Conservation (phyloP, 169 alveolate genomes). For the Neospora caninum region DNA sequence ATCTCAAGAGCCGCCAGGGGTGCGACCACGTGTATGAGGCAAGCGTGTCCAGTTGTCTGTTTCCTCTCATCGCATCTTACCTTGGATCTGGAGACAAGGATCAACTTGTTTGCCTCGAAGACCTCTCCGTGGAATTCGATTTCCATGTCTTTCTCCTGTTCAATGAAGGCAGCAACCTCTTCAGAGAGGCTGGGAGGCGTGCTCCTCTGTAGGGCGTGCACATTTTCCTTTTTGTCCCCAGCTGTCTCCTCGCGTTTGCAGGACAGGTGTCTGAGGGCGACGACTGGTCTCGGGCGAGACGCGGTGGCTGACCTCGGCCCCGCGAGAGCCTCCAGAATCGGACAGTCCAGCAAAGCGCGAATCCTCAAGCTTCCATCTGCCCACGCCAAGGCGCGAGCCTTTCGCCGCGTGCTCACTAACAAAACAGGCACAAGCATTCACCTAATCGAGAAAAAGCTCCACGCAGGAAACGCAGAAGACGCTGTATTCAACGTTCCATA, state of each 20-base stretch:
- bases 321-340: background rate
- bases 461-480: no score
- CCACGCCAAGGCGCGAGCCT: slow-evolving; percentile 18
- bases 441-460: no score
- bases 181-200: background rate
- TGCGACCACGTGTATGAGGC: no score
- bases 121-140: slow-evolving; percentile 3
- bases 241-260: background rate
- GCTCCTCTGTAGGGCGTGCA: background rate
- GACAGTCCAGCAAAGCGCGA: slow-evolving; percentile 37
- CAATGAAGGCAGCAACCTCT: background rate
- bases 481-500: no score
- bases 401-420: slow-evolving; percentile 26
- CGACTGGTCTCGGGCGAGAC: background rate
- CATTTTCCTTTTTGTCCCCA: background rate
- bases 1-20: no score
- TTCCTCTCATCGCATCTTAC: background rate
- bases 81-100: slow-evolving; percentile 32
- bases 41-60: background rate
- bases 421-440: no score
- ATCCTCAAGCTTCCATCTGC: slow-evolving; percentile 9
- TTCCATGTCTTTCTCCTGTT: slow-evolving; percentile 10
- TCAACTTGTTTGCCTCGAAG: background rate
- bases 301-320: background rate
- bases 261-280: background rate